Evolutionary conservation across 805 yeast species (phyloP).

Genomic region (Candida nitratophila): DNA sequence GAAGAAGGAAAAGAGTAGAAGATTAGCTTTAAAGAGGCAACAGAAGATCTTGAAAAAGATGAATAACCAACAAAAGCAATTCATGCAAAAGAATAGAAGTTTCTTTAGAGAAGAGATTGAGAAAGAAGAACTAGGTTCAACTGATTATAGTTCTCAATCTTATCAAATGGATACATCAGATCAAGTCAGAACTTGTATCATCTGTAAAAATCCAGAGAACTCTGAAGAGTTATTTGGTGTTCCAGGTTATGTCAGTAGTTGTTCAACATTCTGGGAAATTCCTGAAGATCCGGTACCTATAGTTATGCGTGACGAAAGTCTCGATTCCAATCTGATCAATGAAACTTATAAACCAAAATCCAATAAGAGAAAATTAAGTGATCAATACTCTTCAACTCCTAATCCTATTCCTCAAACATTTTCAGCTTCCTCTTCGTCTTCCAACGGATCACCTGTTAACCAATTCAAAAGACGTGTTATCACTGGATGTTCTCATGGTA

Average conservation of each 20-base stretch:
- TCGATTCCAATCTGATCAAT: not conserved
- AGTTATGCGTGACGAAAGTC: conserved; percentile 6
- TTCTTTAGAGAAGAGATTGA: conserved; percentile 10
- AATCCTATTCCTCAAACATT: too few species aligned
- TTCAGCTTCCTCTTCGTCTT: not conserved
- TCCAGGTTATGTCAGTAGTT: conserved; percentile 24
- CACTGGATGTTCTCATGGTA: conserved; percentile 45
- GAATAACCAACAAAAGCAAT: conserved; percentile 43
- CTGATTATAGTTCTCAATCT: not conserved
- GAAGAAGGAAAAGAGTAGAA: conserved; percentile 45
- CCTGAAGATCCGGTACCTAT: conserved; percentile 11
- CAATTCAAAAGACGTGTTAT: conserved; percentile 23
- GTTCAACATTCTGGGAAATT: not conserved
- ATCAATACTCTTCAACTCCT: not conserved
- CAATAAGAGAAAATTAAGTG: not conserved
- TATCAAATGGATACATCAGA: not conserved
- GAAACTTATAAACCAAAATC: not conserved
- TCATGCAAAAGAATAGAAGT: conserved; percentile 32
- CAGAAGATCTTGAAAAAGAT: conserved; percentile 55
- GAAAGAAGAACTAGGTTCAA: not conserved
- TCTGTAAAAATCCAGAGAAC: conserved; percentile 50
- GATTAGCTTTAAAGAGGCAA: conserved; percentile 56
- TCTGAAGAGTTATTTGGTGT: conserved; percentile 45
- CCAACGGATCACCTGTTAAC: conserved; percentile 1
- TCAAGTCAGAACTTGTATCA: conserved; percentile 37